A percentile compares a stretch with the other conserved stretches of the same genome.
Evolutionary conservation across 1,284 basidiomycete species (phyloP).

Genomic region (Cryptococcus sp.): DNA sequence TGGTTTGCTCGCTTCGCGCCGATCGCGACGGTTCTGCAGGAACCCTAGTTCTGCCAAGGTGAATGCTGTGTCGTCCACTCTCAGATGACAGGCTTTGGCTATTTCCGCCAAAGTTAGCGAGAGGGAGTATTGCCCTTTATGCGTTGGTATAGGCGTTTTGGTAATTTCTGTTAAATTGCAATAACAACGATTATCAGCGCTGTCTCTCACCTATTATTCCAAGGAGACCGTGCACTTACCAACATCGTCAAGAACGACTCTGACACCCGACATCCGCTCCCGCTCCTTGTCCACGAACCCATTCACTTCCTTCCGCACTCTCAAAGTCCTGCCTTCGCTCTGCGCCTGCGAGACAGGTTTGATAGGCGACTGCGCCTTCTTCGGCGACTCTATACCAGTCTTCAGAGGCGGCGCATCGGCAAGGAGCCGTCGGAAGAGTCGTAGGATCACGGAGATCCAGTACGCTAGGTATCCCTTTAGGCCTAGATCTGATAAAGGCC

Average conservation of each 20-base stretch:
- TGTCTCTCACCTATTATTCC: not conserved
- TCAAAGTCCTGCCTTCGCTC: conserved; percentile 21
- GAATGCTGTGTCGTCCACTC: conserved; percentile 82
- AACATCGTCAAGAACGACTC: conserved; percentile 12
- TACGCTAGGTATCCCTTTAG: conserved; percentile 87
- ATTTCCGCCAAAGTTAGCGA: conserved; percentile 70
- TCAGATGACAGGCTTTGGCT: conserved; percentile 75
- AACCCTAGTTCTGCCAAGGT: conserved; percentile 85
- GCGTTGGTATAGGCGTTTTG: conserved; percentile 9
- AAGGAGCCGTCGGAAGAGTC: conserved; percentile 69
- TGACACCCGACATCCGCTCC: conserved; percentile 9
- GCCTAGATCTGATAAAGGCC: conserved; percentile 90
- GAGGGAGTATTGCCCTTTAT: conserved; percentile 54
- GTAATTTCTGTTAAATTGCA: conserved; percentile 11
- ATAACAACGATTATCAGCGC: not conserved
- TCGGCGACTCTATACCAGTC: conserved; percentile 9
- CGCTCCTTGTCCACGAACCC: conserved; percentile 7
- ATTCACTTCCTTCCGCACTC: conserved; percentile 17
- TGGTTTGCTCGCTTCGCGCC: not conserved
- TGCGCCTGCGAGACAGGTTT: conserved; percentile 11
- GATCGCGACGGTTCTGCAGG: conserved; percentile 56
- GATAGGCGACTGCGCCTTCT: conserved; percentile 12
- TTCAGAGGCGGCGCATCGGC: conserved; percentile 24
- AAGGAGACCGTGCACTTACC: conserved; percentile 17
- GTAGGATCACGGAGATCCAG: conserved; percentile 83